Conservation (phyloP, 176 grass and related monocot genomes). For the Oryza brachyantha region DNA sequence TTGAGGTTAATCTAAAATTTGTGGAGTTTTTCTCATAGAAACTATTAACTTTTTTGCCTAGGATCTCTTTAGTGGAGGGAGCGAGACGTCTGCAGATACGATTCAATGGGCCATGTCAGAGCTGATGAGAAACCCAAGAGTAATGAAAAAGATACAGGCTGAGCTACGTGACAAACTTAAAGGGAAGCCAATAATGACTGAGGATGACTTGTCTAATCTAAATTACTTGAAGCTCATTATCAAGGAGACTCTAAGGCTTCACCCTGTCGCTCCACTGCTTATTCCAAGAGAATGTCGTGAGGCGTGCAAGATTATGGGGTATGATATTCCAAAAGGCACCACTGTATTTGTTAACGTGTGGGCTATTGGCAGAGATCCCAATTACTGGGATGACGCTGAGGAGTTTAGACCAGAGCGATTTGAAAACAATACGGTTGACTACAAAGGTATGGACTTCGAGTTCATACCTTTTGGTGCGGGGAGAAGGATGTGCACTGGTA, state of each 20-base stretch:
- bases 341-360: background rate
- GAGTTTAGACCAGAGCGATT: background rate
- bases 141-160: background rate
- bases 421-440: background rate
- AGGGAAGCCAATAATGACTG: background rate
- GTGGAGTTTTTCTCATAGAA: background rate
- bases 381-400: background rate
- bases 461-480: background rate
- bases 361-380: background rate
- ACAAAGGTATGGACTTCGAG: background rate
- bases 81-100: background rate
- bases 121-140: background rate
- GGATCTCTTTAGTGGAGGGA: background rate
- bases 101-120: slow-evolving; percentile 23
- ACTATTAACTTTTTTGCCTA: too few species aligned
- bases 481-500: background rate
- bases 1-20: background rate
- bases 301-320: background rate
- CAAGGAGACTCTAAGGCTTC: slow-evolving; percentile 20
- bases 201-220: background rate
- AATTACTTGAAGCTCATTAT: background rate
- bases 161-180: background rate
- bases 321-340: background rate
- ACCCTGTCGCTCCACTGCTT: background rate
- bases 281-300: background rate